Base-by-base conservation (phyloP, 2,329 filamentous ascomycete genomes). In the Sporothrix brunneoviolacea region DNA sequence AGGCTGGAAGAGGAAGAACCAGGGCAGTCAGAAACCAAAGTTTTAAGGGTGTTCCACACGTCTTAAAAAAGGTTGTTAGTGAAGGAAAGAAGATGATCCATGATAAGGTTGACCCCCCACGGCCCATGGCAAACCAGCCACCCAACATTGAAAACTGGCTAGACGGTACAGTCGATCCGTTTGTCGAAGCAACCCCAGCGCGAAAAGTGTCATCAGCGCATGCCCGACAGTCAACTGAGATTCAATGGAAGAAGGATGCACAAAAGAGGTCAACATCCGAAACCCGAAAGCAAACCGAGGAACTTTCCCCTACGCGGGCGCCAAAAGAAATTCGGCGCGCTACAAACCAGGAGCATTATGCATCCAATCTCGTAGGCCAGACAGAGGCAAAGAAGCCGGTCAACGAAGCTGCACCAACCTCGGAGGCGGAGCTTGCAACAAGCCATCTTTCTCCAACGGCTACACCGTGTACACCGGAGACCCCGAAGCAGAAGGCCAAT, bases 121-220 rank as follows among this genome's bases (percentile, higher is more conserved):
- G 73, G 1, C 71, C 73, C 8, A 65, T 70, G 2, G 65, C 66
- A 3, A 83, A 83, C 53, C 75, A 79, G 38, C 80, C 81, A 5
- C 77, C 75, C 1, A 83, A 74, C 58, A 84, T 84, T 48, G 81
- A 84, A 60, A 82, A 75, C 19, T 84, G 81, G 81, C 67, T 84
- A 22, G 79, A 77, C 59, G 73, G 70, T 19, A 84, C 81, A 0
- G 74, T 82, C 13, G 81, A 84, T 57, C 79, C 80, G 4, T 82
- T 82, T 59, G 70, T 82, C 3, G 79, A 83, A 15, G 56, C 62
- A 3, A 42, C 57, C 15, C 43, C 48, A 15, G 9, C 43, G 1
- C 50, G 40, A 1, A 52, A 55, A 10, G 8, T 28, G 8, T 41
- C 47, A 3, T 41, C 55, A 51, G 51, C 62, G 19, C 59, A 63